Conservation (phyloP, 2,329 filamentous ascomycete species). For the Xylariaceae sp. region DNA sequence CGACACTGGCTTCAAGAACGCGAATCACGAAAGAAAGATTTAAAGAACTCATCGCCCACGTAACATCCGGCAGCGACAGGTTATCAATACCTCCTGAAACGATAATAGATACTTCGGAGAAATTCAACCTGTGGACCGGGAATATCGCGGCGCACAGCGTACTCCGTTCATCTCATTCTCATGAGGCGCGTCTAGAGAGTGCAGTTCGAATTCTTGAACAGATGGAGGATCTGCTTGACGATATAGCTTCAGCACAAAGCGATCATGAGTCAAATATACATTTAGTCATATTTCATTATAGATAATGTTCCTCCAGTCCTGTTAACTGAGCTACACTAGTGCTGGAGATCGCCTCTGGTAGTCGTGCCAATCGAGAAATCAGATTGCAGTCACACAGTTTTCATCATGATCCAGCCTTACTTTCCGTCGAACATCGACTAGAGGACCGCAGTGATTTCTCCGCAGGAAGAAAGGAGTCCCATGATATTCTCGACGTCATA, state of each 20-base stretch:
- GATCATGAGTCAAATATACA: background rate
- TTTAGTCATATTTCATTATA: background rate
- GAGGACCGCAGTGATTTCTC: background rate
- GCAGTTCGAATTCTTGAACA: background rate
- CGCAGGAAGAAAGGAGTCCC: background rate
- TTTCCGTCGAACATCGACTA: background rate
- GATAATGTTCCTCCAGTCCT: background rate
- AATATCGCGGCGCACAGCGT: background rate
- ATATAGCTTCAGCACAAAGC: background rate
- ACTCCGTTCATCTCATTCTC: background rate
- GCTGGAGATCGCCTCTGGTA: slow-evolving; percentile 1
- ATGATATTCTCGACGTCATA: slow-evolving; percentile 3
- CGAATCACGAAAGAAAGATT: background rate
- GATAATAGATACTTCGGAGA: background rate
- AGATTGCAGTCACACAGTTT: background rate
- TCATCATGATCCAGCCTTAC: background rate
- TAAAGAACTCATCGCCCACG: background rate
- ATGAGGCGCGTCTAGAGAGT: background rate
- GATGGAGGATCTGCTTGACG: background rate
- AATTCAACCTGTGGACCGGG: slow-evolving; percentile 4
- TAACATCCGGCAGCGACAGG: background rate
- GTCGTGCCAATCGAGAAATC: slow-evolving; percentile 1
- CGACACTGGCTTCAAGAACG: background rate
- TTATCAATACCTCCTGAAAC: background rate
- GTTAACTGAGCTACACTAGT: slow-evolving; percentile 1